Base-by-base conservation (phyloP, 768 basidiomycete genomes). In the Boletus eberwhitei region DNA sequence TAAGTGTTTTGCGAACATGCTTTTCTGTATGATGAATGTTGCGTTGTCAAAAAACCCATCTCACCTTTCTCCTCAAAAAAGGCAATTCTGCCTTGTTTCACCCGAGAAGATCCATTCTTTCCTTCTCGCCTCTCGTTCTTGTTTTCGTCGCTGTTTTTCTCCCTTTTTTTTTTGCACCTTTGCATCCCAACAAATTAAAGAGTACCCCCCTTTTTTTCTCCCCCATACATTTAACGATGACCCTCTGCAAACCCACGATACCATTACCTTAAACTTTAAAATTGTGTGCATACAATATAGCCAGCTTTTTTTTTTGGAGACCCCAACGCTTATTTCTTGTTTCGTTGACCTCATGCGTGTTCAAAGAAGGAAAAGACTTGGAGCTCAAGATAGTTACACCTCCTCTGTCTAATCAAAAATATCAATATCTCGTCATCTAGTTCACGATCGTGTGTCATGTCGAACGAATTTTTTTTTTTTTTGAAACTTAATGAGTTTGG, bases 241-340 rank as follows among this genome's bases (percentile, higher is more conserved):
- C 34, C 11, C 52, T 34, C 52, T 32, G 22, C 52, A 41, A 55
- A 29, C 24, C 17, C 21, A 44, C 19, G 40, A 57, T 63, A 64
- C 63, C 55, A 57, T 29, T 59, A 63, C 51, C 41, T 49, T 55
- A 63, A 3, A 45, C n/a, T n/a, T n/a, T 38, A 38, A 21, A 19
- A 26, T n/a, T 57, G 58, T 63, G 54, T 63, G 54, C 53, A 59
- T 64, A 62, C 41, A 41, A 58, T 64, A 60, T 26, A 52, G 31
- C 29, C 36, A 35, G 13, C 24, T 40, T 57, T 39, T 24, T 40
- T 57, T 39, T 44, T 57, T 47, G 16, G 48, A 8, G 12, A n/a
- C n/a, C 26, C 26, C n/a, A 29, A 48, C 36, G 47, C 35, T 11
- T 32, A 8, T 17, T 55, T 36, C 17, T 57, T 24, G 45, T 60